Base-by-base conservation (phyloP, 805 yeast genomes). In the Saccharomyces cerevisiae region DNA sequence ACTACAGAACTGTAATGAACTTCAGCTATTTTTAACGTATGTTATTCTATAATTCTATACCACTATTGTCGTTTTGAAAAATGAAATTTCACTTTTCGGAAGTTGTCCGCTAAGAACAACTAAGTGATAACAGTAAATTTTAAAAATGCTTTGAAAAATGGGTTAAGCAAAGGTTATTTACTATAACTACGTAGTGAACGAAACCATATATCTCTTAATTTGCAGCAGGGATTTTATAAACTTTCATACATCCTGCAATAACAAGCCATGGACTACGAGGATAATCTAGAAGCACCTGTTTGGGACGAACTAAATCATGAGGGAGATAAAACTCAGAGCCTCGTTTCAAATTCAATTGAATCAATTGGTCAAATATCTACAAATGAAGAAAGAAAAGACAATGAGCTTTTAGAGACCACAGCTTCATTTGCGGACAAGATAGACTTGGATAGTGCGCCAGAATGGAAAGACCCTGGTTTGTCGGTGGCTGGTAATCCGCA, bases 241-340 rank as follows among this genome's bases (percentile, higher is more conserved):
- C 43, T 17, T 6, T 17, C 17, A 36, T n/a, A 36, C 9, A 17
- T 1, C 17, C 24, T 36, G 22, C 43, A 17, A 36, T 36, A 36
- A n/a, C 17, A 36, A 21, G 43, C 17, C 8, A 65, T 62, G 68
- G 56, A 61, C 41, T 64, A 60, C 56, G 67, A 63, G 30, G 66
- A 64, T 17, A 62, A 61, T 36, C 54, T 69, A 47, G 59, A 57
- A 27, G 69, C 70, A 22, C 70, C 72, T 21, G 70, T 68, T 3
- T 69, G 73, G 73, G 73, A 69, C 47, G 73, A 71, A 51, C 51
- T 60, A 49, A 21, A 46, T n/a, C 21, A 41, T 8, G 52, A 50
- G 4, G 57, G 51, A 27, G 54, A 56, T 22, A 32, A 47, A n/a
- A 48, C 54, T n/a, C 41, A 52, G 43, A 36, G 22, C n/a, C 29